Evolutionary conservation across 176 grass and related monocot genomes (phyloP).

Genomic region (Rhipidocladum racemiflorum): DNA sequence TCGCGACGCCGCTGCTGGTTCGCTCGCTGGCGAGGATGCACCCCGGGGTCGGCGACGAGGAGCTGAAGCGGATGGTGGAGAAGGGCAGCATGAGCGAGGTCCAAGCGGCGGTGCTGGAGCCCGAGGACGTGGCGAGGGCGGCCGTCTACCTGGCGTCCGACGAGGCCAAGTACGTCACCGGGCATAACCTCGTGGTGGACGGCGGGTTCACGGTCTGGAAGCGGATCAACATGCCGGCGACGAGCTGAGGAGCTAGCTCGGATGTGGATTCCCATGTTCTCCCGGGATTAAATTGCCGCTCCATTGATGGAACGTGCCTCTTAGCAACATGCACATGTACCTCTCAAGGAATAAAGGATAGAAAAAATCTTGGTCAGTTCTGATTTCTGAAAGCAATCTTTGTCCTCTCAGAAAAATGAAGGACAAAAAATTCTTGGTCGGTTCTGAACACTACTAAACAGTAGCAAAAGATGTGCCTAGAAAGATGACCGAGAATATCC

Average conservation of each 20-base stretch:
- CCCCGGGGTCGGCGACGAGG: constrained; percentile 29
- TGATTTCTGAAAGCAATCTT: no score
- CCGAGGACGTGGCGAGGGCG: constrained; percentile 48
- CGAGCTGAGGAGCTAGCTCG: not conserved
- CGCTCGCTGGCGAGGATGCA: constrained; percentile 3
- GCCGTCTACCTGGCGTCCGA: constrained; percentile 53
- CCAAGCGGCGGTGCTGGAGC: constrained; percentile 28
- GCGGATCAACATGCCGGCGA: not conserved
- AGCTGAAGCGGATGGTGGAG: constrained; percentile 36
- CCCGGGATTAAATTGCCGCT: not conserved
- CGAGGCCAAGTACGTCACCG: constrained; percentile 43
- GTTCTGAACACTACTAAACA: not conserved
- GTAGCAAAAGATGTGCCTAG: not conserved
- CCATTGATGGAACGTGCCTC: not conserved
- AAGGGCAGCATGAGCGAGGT: constrained; percentile 32
- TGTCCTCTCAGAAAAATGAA: no score
- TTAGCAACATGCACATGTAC: not conserved
- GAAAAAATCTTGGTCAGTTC: no score
- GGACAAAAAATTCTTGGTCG: not conserved
- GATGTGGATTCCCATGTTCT: not conserved
- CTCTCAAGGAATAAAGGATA: not conserved
- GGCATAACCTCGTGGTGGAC: constrained; percentile 44
- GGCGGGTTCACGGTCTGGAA: constrained; percentile 49
- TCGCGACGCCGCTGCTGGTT: constrained; percentile 45
- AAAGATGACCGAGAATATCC: not conserved